Evolutionary conservation across 805 yeast genomes (phyloP).

Genomic region (Candida ulmi): DNA sequence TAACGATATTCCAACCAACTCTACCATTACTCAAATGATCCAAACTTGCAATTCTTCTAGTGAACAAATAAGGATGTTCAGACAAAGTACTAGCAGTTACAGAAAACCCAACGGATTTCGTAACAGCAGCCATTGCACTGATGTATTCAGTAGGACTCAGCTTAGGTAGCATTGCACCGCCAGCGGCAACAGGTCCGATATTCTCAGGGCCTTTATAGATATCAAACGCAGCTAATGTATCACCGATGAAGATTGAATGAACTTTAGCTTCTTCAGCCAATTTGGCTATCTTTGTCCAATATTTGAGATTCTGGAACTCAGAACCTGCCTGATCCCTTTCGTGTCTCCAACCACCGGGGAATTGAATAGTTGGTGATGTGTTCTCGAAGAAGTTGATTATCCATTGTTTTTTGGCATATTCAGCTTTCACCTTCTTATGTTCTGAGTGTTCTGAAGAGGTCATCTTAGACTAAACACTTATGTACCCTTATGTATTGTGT

Average conservation of each 20-base stretch:
- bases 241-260: slow-evolving; percentile 31
- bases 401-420: slow-evolving; percentile 5
- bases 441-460: too few relatives aligned
- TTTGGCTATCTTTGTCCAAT: slow-evolving; percentile 32
- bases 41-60: slow-evolving; percentile 34
- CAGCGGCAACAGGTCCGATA: slow-evolving; percentile 7
- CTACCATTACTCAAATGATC: slow-evolving; percentile 37
- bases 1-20: slow-evolving; percentile 38
- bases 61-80: slow-evolving; percentile 34
- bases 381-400: slow-evolving; percentile 10
- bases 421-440: too few relatives aligned
- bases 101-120: slow-evolving; percentile 32
- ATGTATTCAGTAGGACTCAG: slow-evolving; percentile 32
- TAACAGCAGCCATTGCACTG: slow-evolving; percentile 36
- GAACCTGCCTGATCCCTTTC: too few relatives aligned
- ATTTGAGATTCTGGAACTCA: slow-evolving; percentile 18
- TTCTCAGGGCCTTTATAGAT: slow-evolving; percentile 24
- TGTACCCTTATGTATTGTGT: too few relatives aligned
- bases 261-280: slow-evolving; percentile 31
- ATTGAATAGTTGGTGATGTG: slow-evolving; percentile 10
- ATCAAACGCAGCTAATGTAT: slow-evolving; percentile 32
- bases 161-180: slow-evolving; percentile 21
- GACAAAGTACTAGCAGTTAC: slow-evolving; percentile 34
- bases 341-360: slow-evolving; percentile 8
- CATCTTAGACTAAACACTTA: too few relatives aligned